Evolutionary conservation across 805 yeast species (phyloP), one percentile per base, ranked within the genome.

Genomic region (Candida montana): DNA sequence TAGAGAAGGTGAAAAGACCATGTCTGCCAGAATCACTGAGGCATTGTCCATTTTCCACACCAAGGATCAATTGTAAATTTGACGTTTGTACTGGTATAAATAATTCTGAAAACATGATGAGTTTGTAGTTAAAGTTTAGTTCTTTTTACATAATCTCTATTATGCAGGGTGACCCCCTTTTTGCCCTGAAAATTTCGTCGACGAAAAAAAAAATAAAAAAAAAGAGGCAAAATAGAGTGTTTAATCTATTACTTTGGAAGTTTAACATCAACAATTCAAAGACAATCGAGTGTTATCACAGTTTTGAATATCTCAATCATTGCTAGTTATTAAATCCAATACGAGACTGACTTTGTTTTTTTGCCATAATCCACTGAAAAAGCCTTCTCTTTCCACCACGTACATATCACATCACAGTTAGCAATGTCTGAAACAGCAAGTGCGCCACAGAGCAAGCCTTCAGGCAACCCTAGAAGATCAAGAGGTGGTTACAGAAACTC

Each of bases 1-100:
- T 56, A 90, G 98, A 81, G 98, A 91, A 76, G 98, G 99, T 79
- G 99, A 93, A 80, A 89, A 89, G 89, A 89, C 97, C 65, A 91
- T 93, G 97, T 56, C 81, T 55, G 72, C 68, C 56, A 87, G 97
- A 82, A 76, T 93, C 62, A 56, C 84, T 49, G 83, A 80, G 68
- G 95, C 95, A 61, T 76, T 93, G 67, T 74, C 69, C 39, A 74
- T 86, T 65, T 93, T 93, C 95, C 89, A 82, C 76, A 75, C 95
- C 58, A 71, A 75, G 63, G 68, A 68, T 67, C 79, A 75, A 66
- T 64, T 82, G 54, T 77, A 73, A 44, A 9, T 18, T 31, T 6
- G 9, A 21, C 24, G 9, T 30, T 16, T 12, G 15, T 15, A 30
- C 32, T 12, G 15, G 32, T 30, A 15, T 27, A 27, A 27, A 7